These are phyloP conservation scores for Aspergillus ellipticus DNA, from an alignment of 495 filamentous ascomycete genomes.

Conservation along the genomic window DNA sequence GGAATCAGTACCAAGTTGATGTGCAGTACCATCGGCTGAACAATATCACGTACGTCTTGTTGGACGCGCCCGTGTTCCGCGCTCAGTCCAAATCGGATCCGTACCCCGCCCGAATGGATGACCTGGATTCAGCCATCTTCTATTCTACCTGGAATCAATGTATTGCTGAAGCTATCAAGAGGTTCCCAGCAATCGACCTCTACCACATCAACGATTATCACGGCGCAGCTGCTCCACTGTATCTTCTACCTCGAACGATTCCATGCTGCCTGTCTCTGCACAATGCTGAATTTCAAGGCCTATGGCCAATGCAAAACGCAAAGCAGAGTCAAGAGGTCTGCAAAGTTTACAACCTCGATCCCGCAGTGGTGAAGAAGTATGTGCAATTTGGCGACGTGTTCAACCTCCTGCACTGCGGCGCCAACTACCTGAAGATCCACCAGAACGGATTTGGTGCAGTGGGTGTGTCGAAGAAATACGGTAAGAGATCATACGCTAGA, in stretches of 20 bases:
- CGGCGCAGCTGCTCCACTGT: constrained; percentile 65
- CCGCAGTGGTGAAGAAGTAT: constrained; percentile 34
- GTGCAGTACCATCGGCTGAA: constrained; percentile 60
- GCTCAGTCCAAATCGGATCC: constrained; percentile 61
- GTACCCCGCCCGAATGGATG: constrained; percentile 69
- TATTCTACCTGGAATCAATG: constrained; percentile 72
- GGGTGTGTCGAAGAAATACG: constrained; percentile 70
- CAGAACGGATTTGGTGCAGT: constrained; percentile 71
- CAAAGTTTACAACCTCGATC: constrained; percentile 58
- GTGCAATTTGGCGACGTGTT: constrained; percentile 62
- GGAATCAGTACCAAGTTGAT: constrained; percentile 56
- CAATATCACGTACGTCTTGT: constrained; percentile 69
- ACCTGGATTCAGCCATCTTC: constrained; percentile 64
- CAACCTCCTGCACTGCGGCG: constrained; percentile 67
- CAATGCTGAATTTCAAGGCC: constrained; percentile 69
- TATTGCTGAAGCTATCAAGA: constrained; percentile 56
- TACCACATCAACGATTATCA: constrained; percentile 82
- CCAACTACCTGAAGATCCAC: constrained; percentile 65
- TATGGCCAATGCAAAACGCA: constrained; percentile 67
- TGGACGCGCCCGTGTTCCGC: constrained; percentile 68
- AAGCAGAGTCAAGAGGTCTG: constrained; percentile 64
- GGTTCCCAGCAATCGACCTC: constrained; percentile 56
- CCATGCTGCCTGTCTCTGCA: constrained; percentile 48
- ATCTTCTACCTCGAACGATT: constrained; percentile 57
- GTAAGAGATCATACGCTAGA: constrained; percentile 67